Percentiles rank a stretch among this genome's conserved stretches.
Evolutionary conservation across 208 protist species (phyloP).

Genomic region (Trypanosoma avium): DNA sequence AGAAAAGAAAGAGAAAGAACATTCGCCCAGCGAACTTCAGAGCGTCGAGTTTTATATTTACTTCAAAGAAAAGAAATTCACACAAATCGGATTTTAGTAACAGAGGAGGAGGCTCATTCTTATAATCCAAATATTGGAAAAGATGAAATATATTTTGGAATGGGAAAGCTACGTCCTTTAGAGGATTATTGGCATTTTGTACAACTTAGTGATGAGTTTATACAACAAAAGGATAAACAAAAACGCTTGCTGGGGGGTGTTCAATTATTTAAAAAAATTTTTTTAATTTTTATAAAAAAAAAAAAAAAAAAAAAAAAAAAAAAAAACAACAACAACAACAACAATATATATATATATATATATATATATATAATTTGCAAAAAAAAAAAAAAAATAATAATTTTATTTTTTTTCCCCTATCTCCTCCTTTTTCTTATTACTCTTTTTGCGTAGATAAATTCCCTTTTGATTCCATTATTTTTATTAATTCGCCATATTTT

Average conservation of each 20-base stretch:
- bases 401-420: background rate
- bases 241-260: conserved; percentile 56
- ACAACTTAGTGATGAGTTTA: conserved; percentile 58
- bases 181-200: conserved; percentile 66
- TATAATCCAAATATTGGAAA: conserved; percentile 28
- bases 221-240: conserved; percentile 60
- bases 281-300: background rate
- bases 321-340: background rate
- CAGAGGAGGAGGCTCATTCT: conserved; percentile 31
- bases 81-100: conserved; percentile 30
- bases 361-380: background rate
- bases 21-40: conserved; percentile 8
- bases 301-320: background rate
- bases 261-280: conserved; percentile 31
- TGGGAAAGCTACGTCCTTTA: conserved; percentile 48
- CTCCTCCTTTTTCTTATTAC: conserved; percentile 1
- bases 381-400: background rate
- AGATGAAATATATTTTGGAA: conserved; percentile 48
- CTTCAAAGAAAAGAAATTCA: conserved; percentile 29
- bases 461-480: background rate
- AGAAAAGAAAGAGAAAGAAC: background rate
- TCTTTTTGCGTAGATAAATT: background rate
- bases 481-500: too few species aligned
- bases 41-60: conserved; percentile 54
- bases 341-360: too few species aligned